Evolutionary conservation across 2,329 filamentous ascomycete genomes (phyloP).

Genomic region (Nigrograna mackinnonii): DNA sequence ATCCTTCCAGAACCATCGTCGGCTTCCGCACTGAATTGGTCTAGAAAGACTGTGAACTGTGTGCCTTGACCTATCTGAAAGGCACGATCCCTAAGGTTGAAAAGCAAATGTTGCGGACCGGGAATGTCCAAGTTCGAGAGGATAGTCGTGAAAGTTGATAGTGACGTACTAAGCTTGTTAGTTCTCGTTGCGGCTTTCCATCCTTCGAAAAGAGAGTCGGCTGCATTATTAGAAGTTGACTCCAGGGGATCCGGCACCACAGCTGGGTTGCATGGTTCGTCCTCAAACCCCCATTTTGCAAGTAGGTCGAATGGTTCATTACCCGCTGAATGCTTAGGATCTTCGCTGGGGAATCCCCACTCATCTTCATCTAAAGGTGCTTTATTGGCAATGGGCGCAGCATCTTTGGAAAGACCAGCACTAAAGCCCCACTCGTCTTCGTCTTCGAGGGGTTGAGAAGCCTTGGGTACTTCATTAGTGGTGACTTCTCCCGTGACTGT

Average conservation of each 20-base stretch:
- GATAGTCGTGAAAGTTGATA: neutral
- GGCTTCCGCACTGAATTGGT: neutral
- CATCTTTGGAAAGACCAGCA: neutral
- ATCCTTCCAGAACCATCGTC: neutral
- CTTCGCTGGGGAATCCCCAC: neutral
- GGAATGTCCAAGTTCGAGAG: neutral
- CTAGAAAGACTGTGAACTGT: neutral
- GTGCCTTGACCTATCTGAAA: neutral
- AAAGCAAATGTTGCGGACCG: neutral
- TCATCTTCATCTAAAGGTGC: neutral
- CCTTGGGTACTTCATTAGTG: neutral
- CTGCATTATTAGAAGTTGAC: neutral
- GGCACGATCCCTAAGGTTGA: neutral
- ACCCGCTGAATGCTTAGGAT: neutral
- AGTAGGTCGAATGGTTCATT: neutral
- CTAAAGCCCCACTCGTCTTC: conserved; percentile 1
- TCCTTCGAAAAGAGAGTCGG: neutral
- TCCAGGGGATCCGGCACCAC: neutral
- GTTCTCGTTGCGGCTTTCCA: neutral
- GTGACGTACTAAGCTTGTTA: neutral
- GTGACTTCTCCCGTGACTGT: neutral
- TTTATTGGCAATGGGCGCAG: neutral
- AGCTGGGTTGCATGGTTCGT: neutral
- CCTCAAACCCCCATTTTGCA: neutral
- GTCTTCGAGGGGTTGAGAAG: neutral